These are phyloP conservation scores for Tylopilus felleus DNA, from an alignment of 768 basidiomycete species.

Conservation along the genomic window DNA sequence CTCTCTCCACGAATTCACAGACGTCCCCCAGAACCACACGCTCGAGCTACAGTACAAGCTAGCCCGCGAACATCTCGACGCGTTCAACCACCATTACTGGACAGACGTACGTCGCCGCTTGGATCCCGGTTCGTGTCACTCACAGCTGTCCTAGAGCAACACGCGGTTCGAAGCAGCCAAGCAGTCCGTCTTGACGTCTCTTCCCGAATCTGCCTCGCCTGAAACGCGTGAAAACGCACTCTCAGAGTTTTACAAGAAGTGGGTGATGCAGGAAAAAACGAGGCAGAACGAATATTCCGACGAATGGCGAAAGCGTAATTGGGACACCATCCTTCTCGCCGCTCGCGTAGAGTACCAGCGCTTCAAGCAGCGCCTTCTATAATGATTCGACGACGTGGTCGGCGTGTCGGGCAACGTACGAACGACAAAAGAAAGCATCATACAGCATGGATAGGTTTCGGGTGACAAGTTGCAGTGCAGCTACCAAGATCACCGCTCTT, in stretches of 20 bases:
- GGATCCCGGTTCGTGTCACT: background rate
- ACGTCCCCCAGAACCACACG: constrained; percentile 35
- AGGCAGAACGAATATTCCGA: constrained; percentile 57
- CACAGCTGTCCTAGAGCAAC: constrained; percentile 55
- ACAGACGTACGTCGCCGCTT: constrained; percentile 53
- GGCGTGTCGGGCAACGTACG: no score
- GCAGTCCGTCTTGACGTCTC: constrained; percentile 49
- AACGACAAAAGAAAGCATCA: no score
- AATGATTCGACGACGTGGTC: background rate
- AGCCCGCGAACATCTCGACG: constrained; percentile 67
- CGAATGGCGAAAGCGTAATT: constrained; percentile 67
- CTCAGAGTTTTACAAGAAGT: constrained; percentile 69
- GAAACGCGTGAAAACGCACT: constrained; percentile 66
- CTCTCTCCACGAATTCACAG: constrained; percentile 68
- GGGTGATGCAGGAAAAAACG: constrained; percentile 66
- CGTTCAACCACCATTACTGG: constrained; percentile 80
- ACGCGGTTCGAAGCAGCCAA: constrained; percentile 74
- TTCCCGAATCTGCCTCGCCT: constrained; percentile 47
- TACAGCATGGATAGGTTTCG: background rate
- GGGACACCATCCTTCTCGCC: constrained; percentile 53
- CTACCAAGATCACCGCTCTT: constrained; percentile 18
- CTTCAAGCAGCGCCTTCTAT: constrained; percentile 34
- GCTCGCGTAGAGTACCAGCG: constrained; percentile 52
- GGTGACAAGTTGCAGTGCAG: background rate
- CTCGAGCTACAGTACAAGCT: constrained; percentile 68